Conservation (phyloP, 225 moss, liverwort and hornwort genomes). For the Ulota crispa region DNA sequence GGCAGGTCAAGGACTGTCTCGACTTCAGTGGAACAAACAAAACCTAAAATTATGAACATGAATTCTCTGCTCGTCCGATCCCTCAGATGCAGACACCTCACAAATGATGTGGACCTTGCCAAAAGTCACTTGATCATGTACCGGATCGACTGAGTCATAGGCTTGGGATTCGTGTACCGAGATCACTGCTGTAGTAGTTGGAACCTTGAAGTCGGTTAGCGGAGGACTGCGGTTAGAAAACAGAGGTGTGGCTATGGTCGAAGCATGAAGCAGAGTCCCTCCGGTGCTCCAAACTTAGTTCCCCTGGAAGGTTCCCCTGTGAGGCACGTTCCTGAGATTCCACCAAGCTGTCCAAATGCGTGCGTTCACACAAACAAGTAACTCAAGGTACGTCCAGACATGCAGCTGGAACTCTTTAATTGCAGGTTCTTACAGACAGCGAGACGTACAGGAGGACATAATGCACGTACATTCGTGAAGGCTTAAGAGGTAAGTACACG, state of each 20-base stretch:
- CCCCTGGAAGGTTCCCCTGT: no score
- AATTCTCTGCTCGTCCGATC: neutral
- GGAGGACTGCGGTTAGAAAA: constrained; percentile 19
- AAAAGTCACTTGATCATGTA: neutral
- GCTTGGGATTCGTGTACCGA: neutral
- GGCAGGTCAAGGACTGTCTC: neutral
- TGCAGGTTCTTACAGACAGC: no score
- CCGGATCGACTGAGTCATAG: neutral
- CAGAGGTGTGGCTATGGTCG: neutral
- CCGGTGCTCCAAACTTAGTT: no score
- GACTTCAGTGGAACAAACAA: neutral
- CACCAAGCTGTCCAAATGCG: no score
- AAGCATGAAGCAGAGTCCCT: neutral
- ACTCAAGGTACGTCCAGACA: no score
- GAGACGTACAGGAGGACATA: no score
- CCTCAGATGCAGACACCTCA: neutral
- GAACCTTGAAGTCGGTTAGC: neutral
- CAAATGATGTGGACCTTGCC: neutral
- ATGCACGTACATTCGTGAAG: no score
- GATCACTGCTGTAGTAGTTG: neutral
- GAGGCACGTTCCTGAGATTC: no score
- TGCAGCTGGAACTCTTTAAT: no score
- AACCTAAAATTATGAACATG: neutral
- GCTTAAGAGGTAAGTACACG: no score
- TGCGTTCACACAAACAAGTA: no score